Evolutionary conservation across 495 filamentous ascomycete genomes (phyloP).

Genomic region (Annulohypoxylon maeteangense): DNA sequence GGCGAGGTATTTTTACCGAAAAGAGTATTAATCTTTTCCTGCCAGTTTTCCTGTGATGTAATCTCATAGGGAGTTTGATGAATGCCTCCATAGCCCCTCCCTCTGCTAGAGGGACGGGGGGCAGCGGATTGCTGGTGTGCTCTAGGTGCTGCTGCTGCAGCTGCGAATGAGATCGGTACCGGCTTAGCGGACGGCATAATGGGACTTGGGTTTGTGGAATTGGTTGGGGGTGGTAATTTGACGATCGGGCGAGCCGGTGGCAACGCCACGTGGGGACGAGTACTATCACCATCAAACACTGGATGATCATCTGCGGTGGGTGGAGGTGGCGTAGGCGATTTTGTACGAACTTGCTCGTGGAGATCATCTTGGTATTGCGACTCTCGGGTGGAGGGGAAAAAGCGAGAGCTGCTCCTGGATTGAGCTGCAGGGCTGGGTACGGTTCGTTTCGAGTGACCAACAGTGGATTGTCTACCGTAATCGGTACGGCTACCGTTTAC

Average conservation of each 20-base stretch:
- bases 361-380: constrained; percentile 3
- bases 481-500: constrained; percentile 44
- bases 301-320: constrained; percentile 77
- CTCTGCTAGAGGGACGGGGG: constrained; percentile 40
- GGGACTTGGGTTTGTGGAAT: constrained; percentile 48
- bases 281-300: constrained; percentile 72
- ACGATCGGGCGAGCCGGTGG: constrained; percentile 76
- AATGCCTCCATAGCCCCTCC: constrained; percentile 36
- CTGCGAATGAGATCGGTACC: constrained; percentile 63
- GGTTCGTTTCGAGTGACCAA: constrained; percentile 53
- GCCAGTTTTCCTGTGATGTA: constrained; percentile 64
- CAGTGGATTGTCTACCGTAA: constrained; percentile 50
- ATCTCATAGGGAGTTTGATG: constrained; percentile 45
- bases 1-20: constrained; percentile 68
- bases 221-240: constrained; percentile 69
- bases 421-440: constrained; percentile 44
- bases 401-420: constrained; percentile 66
- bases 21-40: constrained; percentile 77
- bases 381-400: constrained; percentile 67
- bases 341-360: constrained; percentile 44
- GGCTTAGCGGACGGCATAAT: constrained; percentile 53
- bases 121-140: constrained; percentile 9
- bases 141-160: constrained; percentile 46
- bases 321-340: constrained; percentile 76
- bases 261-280: constrained; percentile 73